Evolutionary conservation across 148 eudicot genomes (phyloP), one percentile per base, ranked within the genome.

Genomic region (Arbutus unedo): DNA sequence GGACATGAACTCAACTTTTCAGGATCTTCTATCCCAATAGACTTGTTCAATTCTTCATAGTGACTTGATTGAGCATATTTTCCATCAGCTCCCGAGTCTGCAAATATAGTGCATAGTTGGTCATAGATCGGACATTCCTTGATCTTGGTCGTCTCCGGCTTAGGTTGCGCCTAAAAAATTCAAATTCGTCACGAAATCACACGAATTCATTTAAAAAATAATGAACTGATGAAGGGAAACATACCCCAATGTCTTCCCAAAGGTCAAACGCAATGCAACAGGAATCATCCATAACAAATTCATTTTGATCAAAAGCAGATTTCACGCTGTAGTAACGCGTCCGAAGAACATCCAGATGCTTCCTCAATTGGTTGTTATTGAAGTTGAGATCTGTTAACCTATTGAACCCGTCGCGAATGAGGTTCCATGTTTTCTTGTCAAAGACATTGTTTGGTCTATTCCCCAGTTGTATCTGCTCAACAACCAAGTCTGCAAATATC

Each of bases 1-100:
- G 43, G 78, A 75, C n/a, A 72, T 59, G 79, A 79, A 21, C 57
- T 59, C 57, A 81, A 59, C 56, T 70, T 75, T 49, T 55, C 72
- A 25, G 77, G 80, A 41, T 76, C 82, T 60, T 83, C 83, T 53
- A 41, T 62, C 2, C 21, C 82, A 11, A 18, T 79, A 18, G 91
- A 48, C 83, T 87, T 91, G 84, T 87, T 88, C 67, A 92, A 51
- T 60, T 81, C 93, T 85, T 82, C 92, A 66, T 92, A 93, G 85
- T 93, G 95, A 83, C 98, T 94, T 51, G 98, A 94, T 79, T 92
- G 98, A 55, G 98, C 98, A 86, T 91, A 94, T 83, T 89, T 89
- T 15, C 98, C 98, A 51, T 90, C 91, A 59, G 89, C 89, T 23
- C 87, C 91, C 15, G 91, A 81, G 79, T 92, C 96, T 43, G 92